Percentiles rank a stretch among this genome's conserved stretches.
These are phyloP conservation scores for Penicillium oxalicum DNA, from an alignment of 2,329 filamentous ascomycete genomes.

Conservation along the genomic window DNA sequence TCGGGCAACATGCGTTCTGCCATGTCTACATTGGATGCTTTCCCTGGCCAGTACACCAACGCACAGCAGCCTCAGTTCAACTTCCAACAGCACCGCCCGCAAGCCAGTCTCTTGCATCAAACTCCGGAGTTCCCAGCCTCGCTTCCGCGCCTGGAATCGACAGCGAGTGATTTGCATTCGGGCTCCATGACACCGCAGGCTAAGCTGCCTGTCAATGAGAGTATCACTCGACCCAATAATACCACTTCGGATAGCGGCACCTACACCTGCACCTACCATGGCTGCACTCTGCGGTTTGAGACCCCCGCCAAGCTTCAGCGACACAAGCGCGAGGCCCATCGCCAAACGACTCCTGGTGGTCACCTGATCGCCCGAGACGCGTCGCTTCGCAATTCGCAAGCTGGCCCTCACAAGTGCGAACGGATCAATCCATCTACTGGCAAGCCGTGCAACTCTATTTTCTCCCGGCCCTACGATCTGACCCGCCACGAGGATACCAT, in stretches of 20 bases:
- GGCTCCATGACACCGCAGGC: constrained; percentile 32
- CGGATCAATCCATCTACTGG: constrained; percentile 91
- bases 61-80: constrained; percentile 47
- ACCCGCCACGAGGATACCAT: constrained; percentile 97
- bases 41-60: constrained; percentile 37
- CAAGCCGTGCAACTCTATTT: constrained; percentile 89
- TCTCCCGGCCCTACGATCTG: constrained; percentile 92
- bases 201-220: constrained; percentile 29
- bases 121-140: constrained; percentile 55
- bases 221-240: constrained; percentile 52
- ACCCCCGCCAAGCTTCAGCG: constrained; percentile 81
- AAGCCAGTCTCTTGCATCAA: constrained; percentile 35
- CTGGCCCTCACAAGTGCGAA: constrained; percentile 87
- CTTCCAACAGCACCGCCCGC: constrained; percentile 23
- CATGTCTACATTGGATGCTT: constrained; percentile 40
- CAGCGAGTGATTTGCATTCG: constrained; percentile 45
- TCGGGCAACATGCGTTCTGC: constrained; percentile 32
- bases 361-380: constrained; percentile 36
- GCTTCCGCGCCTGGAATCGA: constrained; percentile 58
- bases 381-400: constrained; percentile 71
- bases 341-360: constrained; percentile 58
- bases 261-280: constrained; percentile 94
- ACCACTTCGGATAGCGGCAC: constrained; percentile 74
- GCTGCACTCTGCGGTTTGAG: constrained; percentile 82
- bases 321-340: constrained; percentile 90